These are phyloP conservation scores for Ustilago cynodontis DNA, from an alignment of 1,284 basidiomycete genomes.

Conservation along the genomic window DNA sequence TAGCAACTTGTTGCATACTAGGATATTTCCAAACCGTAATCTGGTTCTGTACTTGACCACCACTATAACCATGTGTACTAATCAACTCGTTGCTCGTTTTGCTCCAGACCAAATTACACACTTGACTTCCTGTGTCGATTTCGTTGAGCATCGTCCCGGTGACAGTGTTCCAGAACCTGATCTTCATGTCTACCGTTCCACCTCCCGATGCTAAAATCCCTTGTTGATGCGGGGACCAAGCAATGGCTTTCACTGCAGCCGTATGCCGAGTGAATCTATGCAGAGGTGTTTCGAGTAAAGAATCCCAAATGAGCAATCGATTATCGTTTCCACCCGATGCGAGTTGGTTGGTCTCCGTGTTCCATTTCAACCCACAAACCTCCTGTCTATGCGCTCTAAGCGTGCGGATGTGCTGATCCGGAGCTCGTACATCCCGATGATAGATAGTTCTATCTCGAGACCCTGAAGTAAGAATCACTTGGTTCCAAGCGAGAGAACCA, in stretches of 20 bases:
- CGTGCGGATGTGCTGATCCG: conserved; percentile 80
- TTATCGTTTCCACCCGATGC: conserved; percentile 99
- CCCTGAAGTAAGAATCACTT: conserved; percentile 87
- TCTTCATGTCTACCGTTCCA: conserved; percentile 95
- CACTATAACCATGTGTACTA: conserved; percentile 96
- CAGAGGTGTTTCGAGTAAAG: conserved; percentile 75
- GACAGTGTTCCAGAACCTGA: conserved; percentile 95
- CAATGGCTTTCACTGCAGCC: conserved; percentile 96
- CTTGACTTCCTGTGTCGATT: conserved; percentile 71
- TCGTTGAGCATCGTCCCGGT: conserved; percentile 81
- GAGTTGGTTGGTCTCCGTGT: conserved; percentile 79
- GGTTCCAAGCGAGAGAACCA: conserved; percentile 94
- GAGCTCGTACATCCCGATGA: conserved; percentile 87
- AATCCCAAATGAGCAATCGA: conserved; percentile 96
- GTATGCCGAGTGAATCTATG: conserved; percentile 97
- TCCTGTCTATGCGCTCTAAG: conserved; percentile 91
- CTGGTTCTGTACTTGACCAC: conserved; percentile 93
- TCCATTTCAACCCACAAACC: conserved; percentile 96
- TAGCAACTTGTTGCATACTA: conserved; percentile 78
- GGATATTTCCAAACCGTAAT: conserved; percentile 99
- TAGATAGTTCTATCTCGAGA: conserved; percentile 90
- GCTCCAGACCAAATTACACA: conserved; percentile 97
- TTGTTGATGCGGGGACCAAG: conserved; percentile 95
- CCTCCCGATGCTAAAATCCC: conserved; percentile 96
- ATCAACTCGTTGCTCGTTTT: conserved; percentile 93